These are phyloP conservation scores for Setomelanomma holmii DNA, from an alignment of 2,329 filamentous ascomycete species.

Conservation along the genomic window DNA sequence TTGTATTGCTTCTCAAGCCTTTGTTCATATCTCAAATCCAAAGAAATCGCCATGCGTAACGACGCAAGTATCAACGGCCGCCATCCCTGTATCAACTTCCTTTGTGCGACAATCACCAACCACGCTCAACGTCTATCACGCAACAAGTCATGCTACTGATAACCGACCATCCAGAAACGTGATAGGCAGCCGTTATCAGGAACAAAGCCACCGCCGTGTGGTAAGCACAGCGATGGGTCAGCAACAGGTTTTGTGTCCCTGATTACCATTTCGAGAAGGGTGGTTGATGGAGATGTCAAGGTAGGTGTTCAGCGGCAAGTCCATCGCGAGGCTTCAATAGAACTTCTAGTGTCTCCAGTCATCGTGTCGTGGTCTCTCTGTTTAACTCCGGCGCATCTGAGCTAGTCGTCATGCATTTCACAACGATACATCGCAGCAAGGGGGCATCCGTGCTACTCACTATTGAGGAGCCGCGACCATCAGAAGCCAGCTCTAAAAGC, in stretches of 20 bases:
- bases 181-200: not conserved
- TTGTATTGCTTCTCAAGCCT: not conserved
- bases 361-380: not conserved
- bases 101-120: slow-evolving; percentile 1
- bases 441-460: slow-evolving; percentile 1
- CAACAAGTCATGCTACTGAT: slow-evolving; percentile 8
- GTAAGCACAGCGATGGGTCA: slow-evolving; percentile 3
- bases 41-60: slow-evolving; percentile 6
- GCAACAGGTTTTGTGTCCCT: slow-evolving; percentile 30
- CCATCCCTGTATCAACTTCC: slow-evolving; percentile 8
- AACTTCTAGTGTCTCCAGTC: not conserved
- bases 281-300: not conserved
- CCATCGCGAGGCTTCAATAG: not conserved
- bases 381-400: not conserved
- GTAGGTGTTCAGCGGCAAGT: not conserved
- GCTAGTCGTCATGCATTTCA: not conserved
- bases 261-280: not conserved
- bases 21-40: not conserved
- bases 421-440: slow-evolving; percentile 2
- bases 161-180: slow-evolving; percentile 1
- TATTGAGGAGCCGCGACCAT: not conserved
- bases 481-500: not conserved
- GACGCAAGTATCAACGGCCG: slow-evolving; percentile 14
- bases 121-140: slow-evolving; percentile 8
- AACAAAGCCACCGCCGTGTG: slow-evolving; percentile 4